Conservation (phyloP, 768 basidiomycete species). For the Kwoniella heveanensis region DNA sequence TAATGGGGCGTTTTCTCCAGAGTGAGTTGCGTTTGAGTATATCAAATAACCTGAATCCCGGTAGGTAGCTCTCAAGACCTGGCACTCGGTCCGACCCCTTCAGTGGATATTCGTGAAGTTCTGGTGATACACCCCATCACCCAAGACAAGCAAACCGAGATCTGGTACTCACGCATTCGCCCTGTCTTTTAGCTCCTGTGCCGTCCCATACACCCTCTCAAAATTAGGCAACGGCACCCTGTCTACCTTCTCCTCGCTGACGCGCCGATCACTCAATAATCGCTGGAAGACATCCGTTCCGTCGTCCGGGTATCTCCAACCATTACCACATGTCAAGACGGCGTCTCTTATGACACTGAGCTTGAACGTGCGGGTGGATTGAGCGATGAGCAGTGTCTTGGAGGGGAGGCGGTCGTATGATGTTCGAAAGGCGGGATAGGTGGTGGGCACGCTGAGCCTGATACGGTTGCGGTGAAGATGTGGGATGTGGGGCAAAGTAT, state of each 20-base stretch:
- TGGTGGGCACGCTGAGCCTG: neutral
- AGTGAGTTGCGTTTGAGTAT: too few relatives aligned
- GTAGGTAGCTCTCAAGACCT: too few relatives aligned
- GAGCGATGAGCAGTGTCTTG: neutral
- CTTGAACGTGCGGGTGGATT: constrained; percentile 5
- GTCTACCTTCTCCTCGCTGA: neutral
- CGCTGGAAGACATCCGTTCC: neutral
- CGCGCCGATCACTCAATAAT: neutral
- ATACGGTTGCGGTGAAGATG: too few relatives aligned
- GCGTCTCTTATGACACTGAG: constrained; percentile 1
- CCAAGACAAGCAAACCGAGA: too few relatives aligned
- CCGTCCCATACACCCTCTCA: neutral
- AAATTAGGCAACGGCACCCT: neutral
- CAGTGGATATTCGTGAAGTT: too few relatives aligned
- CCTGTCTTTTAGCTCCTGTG: neutral
- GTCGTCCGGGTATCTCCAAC: neutral
- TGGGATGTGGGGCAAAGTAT: too few relatives aligned
- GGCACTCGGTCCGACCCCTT: too few relatives aligned
- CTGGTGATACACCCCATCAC: too few relatives aligned
- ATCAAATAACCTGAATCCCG: too few relatives aligned
- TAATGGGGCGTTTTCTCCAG: too few relatives aligned
- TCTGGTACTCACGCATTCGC: constrained; percentile 9
- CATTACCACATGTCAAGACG: neutral
- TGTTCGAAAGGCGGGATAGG: constrained; percentile 7
- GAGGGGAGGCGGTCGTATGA: neutral